phyloP scores from a whole-genome alignment of 192 early-diverging fungal species.

The Phycomyces blakesleeanus region DNA sequence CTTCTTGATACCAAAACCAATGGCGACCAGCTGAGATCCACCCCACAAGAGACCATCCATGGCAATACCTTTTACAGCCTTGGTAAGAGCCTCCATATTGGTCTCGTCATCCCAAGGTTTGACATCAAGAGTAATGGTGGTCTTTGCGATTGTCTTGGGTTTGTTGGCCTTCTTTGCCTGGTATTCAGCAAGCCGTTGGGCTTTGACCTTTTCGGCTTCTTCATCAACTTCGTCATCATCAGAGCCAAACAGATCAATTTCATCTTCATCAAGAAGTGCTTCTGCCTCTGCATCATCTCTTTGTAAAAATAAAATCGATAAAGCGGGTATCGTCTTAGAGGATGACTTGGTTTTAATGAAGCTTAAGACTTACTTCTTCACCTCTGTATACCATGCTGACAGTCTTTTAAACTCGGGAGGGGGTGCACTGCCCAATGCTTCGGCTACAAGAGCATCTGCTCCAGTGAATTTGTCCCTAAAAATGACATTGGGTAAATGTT shows the following conservation, averaged over 20 bases:
- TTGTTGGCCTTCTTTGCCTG: slow-evolving; percentile 85
- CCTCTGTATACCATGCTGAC: too few species aligned
- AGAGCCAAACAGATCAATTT: slow-evolving; percentile 94
- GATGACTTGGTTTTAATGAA: too few species aligned
- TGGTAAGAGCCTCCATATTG: slow-evolving; percentile 73
- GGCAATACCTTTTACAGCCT: slow-evolving; percentile 63
- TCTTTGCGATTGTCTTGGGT: slow-evolving; percentile 84
- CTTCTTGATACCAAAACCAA: slow-evolving; percentile 97
- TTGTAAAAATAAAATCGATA: too few species aligned
- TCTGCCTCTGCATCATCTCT: too few species aligned
- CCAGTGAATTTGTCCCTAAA: too few species aligned
- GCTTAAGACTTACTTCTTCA: too few species aligned
- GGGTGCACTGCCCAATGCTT: too few species aligned
- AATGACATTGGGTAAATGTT: too few species aligned
- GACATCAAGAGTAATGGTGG: slow-evolving; percentile 86
- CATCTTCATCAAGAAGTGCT: slow-evolving; percentile 68
- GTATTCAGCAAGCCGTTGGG: slow-evolving; percentile 87
- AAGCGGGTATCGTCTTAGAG: too few species aligned
- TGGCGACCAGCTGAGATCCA: slow-evolving; percentile 67
- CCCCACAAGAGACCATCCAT: slow-evolving; percentile 94
- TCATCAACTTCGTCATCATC: slow-evolving; percentile 91
- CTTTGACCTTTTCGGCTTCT: slow-evolving; percentile 85
- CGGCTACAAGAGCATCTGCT: too few species aligned
- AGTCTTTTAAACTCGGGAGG: too few species aligned
- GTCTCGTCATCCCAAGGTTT: slow-evolving; percentile 99